These are phyloP conservation scores for Termitomyces sp. DNA, from an alignment of 768 basidiomycete genomes.

Conservation along the genomic window DNA sequence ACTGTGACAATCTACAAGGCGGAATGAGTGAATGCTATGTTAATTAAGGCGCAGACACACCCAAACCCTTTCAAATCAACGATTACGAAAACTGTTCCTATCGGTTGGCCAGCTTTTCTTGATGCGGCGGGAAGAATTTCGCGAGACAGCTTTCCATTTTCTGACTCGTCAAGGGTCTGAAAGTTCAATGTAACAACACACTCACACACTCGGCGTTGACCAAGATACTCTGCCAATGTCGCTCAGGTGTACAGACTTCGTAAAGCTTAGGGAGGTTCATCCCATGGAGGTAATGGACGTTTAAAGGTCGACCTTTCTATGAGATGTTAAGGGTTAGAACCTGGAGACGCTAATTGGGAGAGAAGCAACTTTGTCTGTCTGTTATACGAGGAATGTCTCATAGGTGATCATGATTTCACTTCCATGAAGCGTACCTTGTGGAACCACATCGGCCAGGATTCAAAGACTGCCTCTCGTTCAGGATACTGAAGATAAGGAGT, in stretches of 20 bases:
- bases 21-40: neutral
- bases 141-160: constrained; percentile 39
- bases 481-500: constrained; percentile 50
- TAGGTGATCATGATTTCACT: neutral
- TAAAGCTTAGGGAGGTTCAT: constrained; percentile 57
- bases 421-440: constrained; percentile 51
- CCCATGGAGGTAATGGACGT: constrained; percentile 60
- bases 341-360: neutral
- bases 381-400: neutral
- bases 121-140: constrained; percentile 67
- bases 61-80: constrained; percentile 71
- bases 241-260: constrained; percentile 52
- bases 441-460: constrained; percentile 77
- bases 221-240: constrained; percentile 59
- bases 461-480: constrained; percentile 63
- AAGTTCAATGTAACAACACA: neutral
- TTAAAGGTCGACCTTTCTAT: constrained; percentile 68
- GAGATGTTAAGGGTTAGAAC: constrained; percentile 20
- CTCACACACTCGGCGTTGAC: constrained; percentile 59
- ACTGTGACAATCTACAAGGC: constrained; percentile 51
- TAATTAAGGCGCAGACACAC: constrained; percentile 29
- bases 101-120: constrained; percentile 45
- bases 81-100: constrained; percentile 57
- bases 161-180: neutral
- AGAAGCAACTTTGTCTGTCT: constrained; percentile 63